phyloP scores from a whole-genome alignment of 2,329 filamentous ascomycete genomes.

The Biscogniauxia mediterranea region DNA sequence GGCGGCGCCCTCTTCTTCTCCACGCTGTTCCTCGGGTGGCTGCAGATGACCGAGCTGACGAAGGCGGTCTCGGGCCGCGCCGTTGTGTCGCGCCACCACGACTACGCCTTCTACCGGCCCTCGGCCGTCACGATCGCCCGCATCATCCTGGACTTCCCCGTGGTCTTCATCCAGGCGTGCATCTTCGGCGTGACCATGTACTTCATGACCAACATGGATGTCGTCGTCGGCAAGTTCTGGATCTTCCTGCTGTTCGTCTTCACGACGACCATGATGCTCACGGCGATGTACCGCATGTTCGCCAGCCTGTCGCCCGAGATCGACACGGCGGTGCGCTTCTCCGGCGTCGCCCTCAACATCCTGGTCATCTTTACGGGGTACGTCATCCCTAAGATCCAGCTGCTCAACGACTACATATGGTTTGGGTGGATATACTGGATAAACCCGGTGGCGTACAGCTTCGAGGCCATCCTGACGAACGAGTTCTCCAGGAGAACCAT shows the following conservation, averaged over 20 bases:
- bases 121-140: slow-evolving; percentile 56
- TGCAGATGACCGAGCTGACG: slow-evolving; percentile 77
- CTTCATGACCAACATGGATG: slow-evolving; percentile 71
- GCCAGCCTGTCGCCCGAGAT: slow-evolving; percentile 39
- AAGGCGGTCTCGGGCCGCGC: slow-evolving; percentile 70
- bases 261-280: slow-evolving; percentile 28
- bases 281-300: slow-evolving; percentile 34
- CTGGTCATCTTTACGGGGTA: slow-evolving; percentile 69
- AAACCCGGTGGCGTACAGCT: slow-evolving; percentile 65
- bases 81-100: slow-evolving; percentile 50
- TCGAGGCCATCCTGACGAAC: slow-evolving; percentile 58
- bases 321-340: slow-evolving; percentile 60
- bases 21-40: slow-evolving; percentile 56
- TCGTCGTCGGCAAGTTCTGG: slow-evolving; percentile 66
- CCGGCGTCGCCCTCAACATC: slow-evolving; percentile 55
- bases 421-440: slow-evolving; percentile 66
- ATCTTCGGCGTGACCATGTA: slow-evolving; percentile 72
- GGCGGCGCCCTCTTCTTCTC: slow-evolving; percentile 50
- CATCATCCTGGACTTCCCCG: slow-evolving; percentile 57
- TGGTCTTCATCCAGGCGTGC: slow-evolving; percentile 62
- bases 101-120: slow-evolving; percentile 53
- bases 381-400: slow-evolving; percentile 55
- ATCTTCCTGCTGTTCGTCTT: slow-evolving; percentile 60
- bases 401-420: slow-evolving; percentile 63
- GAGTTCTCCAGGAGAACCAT: slow-evolving; percentile 55